Evolutionary conservation across 1,139 yeast genomes (phyloP).

Genomic region (Fermentozyma sake): DNA sequence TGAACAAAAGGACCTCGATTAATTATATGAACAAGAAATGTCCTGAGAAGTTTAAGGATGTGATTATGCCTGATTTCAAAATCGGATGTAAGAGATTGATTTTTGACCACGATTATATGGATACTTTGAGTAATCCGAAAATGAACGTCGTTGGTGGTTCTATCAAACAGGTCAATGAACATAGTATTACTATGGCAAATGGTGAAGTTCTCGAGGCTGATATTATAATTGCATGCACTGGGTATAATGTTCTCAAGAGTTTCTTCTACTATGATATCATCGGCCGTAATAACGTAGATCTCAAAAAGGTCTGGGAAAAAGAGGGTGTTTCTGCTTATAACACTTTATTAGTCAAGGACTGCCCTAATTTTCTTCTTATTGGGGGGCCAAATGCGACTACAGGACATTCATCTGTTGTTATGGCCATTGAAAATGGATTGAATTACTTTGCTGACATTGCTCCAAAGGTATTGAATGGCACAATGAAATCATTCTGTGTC

Average conservation of each 20-base stretch:
- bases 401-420: constrained; percentile 41
- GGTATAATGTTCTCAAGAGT: constrained; percentile 26
- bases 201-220: constrained; percentile 33
- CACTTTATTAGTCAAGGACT: constrained; percentile 28
- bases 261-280: constrained; percentile 16
- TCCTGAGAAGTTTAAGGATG: constrained; percentile 32
- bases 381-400: constrained; percentile 44
- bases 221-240: constrained; percentile 44
- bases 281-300: constrained; percentile 25
- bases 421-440: constrained; percentile 38
- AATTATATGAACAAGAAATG: constrained; percentile 27
- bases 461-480: constrained; percentile 26
- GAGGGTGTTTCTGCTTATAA: constrained; percentile 36
- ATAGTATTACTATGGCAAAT: constrained; percentile 26
- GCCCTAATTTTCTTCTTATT: constrained; percentile 34
- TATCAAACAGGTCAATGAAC: constrained; percentile 24
- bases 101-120: constrained; percentile 35
- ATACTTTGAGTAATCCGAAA: constrained; percentile 29
- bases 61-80: constrained; percentile 34
- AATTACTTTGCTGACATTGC: constrained; percentile 22
- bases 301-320: constrained; percentile 24
- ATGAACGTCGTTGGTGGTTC: constrained; percentile 22
- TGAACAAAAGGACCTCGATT: constrained; percentile 16
- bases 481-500: constrained; percentile 26
- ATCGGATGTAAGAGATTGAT: constrained; percentile 43